Percentiles rank a stretch among this genome's conserved stretches.
Evolutionary conservation across 257 asterid species (phyloP).

Genomic region (Fraxinus americana): DNA sequence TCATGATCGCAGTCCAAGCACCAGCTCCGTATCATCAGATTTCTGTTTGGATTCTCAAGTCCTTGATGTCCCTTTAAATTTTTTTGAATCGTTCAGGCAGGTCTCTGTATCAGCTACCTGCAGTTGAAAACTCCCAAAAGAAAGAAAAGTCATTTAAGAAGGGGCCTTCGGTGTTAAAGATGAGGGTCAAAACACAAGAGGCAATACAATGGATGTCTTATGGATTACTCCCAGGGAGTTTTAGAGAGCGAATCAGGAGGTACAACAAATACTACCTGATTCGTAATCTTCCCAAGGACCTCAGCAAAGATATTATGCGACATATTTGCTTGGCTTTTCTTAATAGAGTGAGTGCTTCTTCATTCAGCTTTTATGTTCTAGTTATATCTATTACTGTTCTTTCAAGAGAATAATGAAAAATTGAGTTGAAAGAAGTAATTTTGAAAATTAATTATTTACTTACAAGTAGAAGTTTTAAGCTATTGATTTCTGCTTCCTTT

Average conservation of each 20-base stretch:
- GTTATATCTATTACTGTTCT: not conserved
- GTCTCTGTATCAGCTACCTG: not conserved
- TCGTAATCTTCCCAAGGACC: slow-evolving; percentile 89
- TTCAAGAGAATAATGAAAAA: too few species aligned
- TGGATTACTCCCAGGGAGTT: slow-evolving; percentile 81
- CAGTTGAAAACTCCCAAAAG: too few species aligned
- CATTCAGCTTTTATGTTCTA: not conserved
- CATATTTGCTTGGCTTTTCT: slow-evolving; percentile 88
- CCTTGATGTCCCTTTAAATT: not conserved
- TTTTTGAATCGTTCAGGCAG: not conserved
- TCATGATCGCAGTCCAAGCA: not conserved
- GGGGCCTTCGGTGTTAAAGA: slow-evolving; percentile 37
- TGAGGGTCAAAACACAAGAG: slow-evolving; percentile 96
- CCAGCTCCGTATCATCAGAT: not conserved
- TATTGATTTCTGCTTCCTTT: not conserved
- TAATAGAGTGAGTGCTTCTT: slow-evolving; percentile 61
- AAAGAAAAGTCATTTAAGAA: not conserved
- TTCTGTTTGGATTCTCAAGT: not conserved
- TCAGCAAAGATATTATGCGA: slow-evolving; percentile 90
- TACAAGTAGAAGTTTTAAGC: not conserved
- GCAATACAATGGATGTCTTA: slow-evolving; percentile 99
- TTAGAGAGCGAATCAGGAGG: slow-evolving; percentile 78
- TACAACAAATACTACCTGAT: slow-evolving; percentile 84
- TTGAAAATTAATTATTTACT: too few species aligned
- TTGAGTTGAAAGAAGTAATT: not conserved